A percentile compares a stretch with the other conserved stretches of the same genome.
These are phyloP conservation scores for Triticum urartu DNA, from an alignment of 176 grass and related monocot species.

Conservation along the genomic window DNA sequence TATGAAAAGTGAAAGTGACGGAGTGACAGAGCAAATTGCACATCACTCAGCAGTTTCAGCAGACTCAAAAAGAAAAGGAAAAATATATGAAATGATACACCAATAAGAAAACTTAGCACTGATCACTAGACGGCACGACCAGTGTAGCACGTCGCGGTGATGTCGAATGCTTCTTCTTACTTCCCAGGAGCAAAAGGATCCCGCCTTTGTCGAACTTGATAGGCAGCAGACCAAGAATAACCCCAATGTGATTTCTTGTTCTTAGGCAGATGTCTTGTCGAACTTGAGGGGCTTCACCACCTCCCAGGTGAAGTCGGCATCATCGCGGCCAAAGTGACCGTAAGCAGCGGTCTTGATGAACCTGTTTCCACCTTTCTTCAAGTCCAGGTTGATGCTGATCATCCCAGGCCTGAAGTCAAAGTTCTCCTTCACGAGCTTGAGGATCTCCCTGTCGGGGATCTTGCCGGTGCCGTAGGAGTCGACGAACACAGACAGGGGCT, in stretches of 20 bases:
- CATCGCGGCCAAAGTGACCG: slow-evolving; percentile 54
- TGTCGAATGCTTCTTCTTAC: slow-evolving; percentile 22
- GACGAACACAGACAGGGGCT: slow-evolving; percentile 55
- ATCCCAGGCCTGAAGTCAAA: not conserved
- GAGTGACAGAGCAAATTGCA: slow-evolving; percentile 31
- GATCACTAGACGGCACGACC: not conserved
- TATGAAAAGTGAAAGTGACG: not conserved
- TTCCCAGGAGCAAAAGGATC: slow-evolving; percentile 23
- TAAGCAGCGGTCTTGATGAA: slow-evolving; percentile 73
- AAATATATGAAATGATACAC: not conserved
- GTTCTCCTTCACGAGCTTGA: slow-evolving; percentile 48
- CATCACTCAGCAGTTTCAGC: slow-evolving; percentile 33
- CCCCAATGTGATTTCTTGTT: not conserved
- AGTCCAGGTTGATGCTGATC: slow-evolving; percentile 50
- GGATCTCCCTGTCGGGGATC: slow-evolving; percentile 62
- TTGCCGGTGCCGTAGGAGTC: slow-evolving; percentile 48
- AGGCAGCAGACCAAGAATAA: not conserved
- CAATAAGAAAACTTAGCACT: not conserved
- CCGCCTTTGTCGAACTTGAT: not conserved
- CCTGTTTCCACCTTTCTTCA: slow-evolving; percentile 54
- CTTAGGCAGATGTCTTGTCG: slow-evolving; percentile 41
- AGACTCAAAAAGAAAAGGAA: not conserved
- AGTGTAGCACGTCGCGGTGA: not conserved
- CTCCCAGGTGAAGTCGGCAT: slow-evolving; percentile 68
- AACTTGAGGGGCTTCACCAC: slow-evolving; percentile 59